Base-by-base conservation (phyloP, 2,329 filamentous ascomycete genomes). In the Talaromyces sp. region DNA sequence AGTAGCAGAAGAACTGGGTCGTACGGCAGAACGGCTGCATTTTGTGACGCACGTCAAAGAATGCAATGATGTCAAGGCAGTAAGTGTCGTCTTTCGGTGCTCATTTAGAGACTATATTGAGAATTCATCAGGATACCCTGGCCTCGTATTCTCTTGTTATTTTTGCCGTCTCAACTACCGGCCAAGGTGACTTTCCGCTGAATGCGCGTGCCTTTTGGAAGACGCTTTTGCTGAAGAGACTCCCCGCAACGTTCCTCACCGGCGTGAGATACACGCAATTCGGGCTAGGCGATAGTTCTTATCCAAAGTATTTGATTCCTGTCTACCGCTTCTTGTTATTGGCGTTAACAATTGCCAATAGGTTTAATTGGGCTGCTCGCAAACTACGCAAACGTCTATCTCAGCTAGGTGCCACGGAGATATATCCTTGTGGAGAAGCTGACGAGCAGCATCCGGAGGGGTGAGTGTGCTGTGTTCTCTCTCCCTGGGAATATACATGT, bases 381-480 rank as follows among this genome's bases (percentile, higher is more conserved):
- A 96, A 97, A 74, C 79, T 99, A 46, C 85, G 91, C 66, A 93
- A 91, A 65, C 85, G 94, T 15, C 78, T 99, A 35, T 73, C 87
- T 37, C 91, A 96, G 70, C 82, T 99, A 0, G 93, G 93, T 1
- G 94, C 90, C 2, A 80, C 80, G 41, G 83, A 90, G 50, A 84
- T 94, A 62, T 88, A 89, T 66, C 84, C 87, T 40, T 80, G 86
- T 37, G 94, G 90, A 11, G 94, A 99, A 73, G 91, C 88, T 21
- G 94, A 99, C 69, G 92, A 97, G 66, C 90, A 95, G 70, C 91
- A 97, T 77, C 85, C 90, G 25, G 92, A 97, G 74, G 92, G 93
- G 86, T 94, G 77, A 52, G 46, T 54, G 15, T 64, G 82, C 77
- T n/a, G n/a, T 28, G 25, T 28, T n/a, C 39, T 55, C 54, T 13